A percentile compares a stretch with the other conserved stretches of the same genome.
These are phyloP conservation scores for Eutypella sp. DNA, from an alignment of 2,329 filamentous ascomycete genomes.

Conservation along the genomic window DNA sequence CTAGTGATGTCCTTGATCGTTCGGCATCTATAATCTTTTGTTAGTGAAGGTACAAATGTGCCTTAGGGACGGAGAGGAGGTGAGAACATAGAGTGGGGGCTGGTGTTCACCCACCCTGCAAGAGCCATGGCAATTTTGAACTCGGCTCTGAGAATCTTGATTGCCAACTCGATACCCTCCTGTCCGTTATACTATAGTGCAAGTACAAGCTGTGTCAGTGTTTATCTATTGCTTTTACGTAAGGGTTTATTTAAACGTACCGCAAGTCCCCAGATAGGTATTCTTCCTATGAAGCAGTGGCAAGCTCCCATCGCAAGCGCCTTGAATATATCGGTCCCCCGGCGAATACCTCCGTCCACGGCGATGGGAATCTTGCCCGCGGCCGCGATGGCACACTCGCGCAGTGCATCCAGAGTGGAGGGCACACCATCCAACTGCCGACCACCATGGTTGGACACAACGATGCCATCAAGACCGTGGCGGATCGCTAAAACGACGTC, in stretches of 20 bases:
- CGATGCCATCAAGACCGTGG: slow-evolving; percentile 22
- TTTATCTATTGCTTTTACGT: not conserved
- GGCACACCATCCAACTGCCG: slow-evolving; percentile 41
- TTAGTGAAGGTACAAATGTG: not conserved
- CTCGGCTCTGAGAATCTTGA: slow-evolving; percentile 27
- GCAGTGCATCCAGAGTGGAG: slow-evolving; percentile 37
- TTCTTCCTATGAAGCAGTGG: slow-evolving; percentile 41
- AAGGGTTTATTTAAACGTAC: slow-evolving; percentile 2
- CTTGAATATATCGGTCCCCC: slow-evolving; percentile 49
- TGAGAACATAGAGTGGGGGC: not conserved
- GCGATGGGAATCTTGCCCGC: slow-evolving; percentile 38
- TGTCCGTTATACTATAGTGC: slow-evolving; percentile 22
- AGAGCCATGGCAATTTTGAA: slow-evolving; percentile 27
- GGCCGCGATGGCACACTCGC: slow-evolving; percentile 41
- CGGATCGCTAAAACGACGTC: slow-evolving; percentile 36
- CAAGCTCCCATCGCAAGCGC: slow-evolving; percentile 46
- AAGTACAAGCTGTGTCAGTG: not conserved
- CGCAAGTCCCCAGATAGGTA: slow-evolving; percentile 45
- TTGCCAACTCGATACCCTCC: slow-evolving; percentile 28
- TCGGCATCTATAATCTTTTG: not conserved
- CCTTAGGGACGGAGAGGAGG: too few relatives aligned
- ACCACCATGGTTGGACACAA: slow-evolving; percentile 44
- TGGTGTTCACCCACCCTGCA: slow-evolving; percentile 17
- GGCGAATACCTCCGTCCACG: slow-evolving; percentile 44
- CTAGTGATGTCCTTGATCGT: not conserved